Evolutionary conservation across 768 basidiomycete species (phyloP).

Genomic region (Termitomyces sp.): DNA sequence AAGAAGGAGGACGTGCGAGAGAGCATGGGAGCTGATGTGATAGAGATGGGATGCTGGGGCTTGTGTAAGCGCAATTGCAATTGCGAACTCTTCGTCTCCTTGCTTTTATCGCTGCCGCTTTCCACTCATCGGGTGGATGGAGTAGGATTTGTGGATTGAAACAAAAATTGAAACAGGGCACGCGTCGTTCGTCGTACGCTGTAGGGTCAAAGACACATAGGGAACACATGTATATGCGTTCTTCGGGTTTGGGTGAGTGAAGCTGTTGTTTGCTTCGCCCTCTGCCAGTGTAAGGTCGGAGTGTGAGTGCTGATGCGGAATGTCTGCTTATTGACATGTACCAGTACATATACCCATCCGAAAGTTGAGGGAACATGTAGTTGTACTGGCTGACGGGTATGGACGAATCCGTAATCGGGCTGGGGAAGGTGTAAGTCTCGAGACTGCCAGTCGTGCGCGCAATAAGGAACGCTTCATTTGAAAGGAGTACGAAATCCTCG

Average conservation of each 20-base stretch:
- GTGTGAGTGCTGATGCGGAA: conserved; percentile 38
- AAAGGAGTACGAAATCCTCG: conserved; percentile 50
- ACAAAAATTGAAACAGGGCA: conserved; percentile 48
- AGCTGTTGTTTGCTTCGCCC: conserved; percentile 25
- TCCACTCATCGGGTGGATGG: conserved; percentile 15
- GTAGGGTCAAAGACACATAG: conserved; percentile 41
- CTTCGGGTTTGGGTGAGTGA: conserved; percentile 42
- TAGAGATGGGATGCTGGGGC: background rate
- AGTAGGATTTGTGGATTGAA: conserved; percentile 39
- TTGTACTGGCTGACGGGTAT: conserved; percentile 29
- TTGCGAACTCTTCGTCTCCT: background rate
- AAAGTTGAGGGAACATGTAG: conserved; percentile 39
- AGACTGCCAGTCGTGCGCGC: conserved; percentile 42
- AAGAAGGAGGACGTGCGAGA: background rate
- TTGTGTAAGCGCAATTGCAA: no score
- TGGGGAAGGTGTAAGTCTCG: conserved; percentile 43
- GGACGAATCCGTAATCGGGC: conserved; percentile 24
- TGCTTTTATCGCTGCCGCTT: conserved; percentile 1
- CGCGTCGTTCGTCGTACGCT: conserved; percentile 28
- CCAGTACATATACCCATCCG: conserved; percentile 43
- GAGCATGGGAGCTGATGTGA: background rate
- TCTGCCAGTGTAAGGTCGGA: conserved; percentile 16
- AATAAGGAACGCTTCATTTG: conserved; percentile 39
- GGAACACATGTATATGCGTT: conserved; percentile 47
- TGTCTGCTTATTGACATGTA: conserved; percentile 52